These are phyloP conservation scores for Fistulinella prunicolor DNA, from an alignment of 768 basidiomycete genomes.

Conservation along the genomic window DNA sequence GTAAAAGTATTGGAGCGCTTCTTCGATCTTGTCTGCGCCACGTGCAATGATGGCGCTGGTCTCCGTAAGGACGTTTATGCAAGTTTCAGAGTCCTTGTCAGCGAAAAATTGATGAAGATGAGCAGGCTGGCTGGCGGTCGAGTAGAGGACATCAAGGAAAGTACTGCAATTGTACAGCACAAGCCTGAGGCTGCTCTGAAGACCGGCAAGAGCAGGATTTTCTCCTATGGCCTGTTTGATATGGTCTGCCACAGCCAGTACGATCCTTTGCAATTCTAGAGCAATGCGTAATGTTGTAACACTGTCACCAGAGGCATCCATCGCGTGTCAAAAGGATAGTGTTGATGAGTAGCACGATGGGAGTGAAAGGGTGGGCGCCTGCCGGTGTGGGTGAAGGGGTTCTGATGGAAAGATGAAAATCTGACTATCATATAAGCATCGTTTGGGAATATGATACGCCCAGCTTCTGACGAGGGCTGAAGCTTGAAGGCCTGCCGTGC, in stretches of 20 bases:
- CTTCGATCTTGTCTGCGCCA: neutral
- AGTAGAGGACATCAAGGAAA: neutral
- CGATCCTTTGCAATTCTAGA: neutral
- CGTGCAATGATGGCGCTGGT: neutral
- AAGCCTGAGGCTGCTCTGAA: neutral
- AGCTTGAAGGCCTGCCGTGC: too few species aligned
- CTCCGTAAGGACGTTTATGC: neutral
- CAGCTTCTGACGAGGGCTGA: too few species aligned
- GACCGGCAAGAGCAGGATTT: neutral
- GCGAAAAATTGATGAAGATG: neutral
- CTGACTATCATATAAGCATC: too few species aligned
- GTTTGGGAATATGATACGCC: too few species aligned
- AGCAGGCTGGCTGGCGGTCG: neutral
- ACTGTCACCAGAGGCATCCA: too few species aligned
- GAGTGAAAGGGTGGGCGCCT: too few species aligned
- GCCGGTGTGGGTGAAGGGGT: too few species aligned
- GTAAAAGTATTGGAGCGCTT: neutral
- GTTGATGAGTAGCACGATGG: too few species aligned
- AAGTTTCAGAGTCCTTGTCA: neutral
- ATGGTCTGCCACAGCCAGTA: neutral
- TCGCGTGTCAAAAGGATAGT: too few species aligned
- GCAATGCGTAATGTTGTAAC: neutral
- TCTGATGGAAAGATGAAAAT: too few species aligned
- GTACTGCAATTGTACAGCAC: neutral
- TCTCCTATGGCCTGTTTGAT: neutral